These are phyloP conservation scores for Cercis canadensis DNA, from an alignment of 306 rosid genomes.

Conservation along the genomic window DNA sequence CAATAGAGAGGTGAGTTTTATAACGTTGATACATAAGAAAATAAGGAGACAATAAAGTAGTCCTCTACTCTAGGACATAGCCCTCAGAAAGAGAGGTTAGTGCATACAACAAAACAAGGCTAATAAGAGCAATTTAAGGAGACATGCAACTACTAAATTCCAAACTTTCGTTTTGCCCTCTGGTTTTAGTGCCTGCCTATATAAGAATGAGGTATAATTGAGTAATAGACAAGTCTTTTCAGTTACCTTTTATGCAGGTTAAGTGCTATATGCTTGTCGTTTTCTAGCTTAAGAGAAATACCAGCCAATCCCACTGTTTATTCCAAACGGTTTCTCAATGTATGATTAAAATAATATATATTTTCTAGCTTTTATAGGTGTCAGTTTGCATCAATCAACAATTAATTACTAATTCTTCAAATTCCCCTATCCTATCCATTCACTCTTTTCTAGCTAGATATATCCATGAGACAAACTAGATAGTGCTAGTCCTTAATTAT, in stretches of 20 bases:
- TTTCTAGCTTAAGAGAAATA: slow-evolving; percentile 50
- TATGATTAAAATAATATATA: not conserved
- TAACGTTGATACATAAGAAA: slow-evolving; percentile 42
- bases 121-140: slow-evolving; percentile 57
- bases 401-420: no score
- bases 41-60: slow-evolving; percentile 44
- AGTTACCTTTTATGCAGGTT: slow-evolving; percentile 30
- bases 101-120: slow-evolving; percentile 51
- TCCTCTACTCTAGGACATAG: slow-evolving; percentile 26
- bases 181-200: slow-evolving; percentile 38
- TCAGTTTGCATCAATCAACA: not conserved
- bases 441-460: not conserved
- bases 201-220: slow-evolving; percentile 47
- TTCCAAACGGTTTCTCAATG: slow-evolving; percentile 27
- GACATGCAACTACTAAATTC: slow-evolving; percentile 56
- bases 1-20: slow-evolving; percentile 36
- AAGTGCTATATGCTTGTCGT: slow-evolving; percentile 52
- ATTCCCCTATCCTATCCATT: no score
- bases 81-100: slow-evolving; percentile 31
- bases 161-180: slow-evolving; percentile 52
- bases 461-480: not conserved
- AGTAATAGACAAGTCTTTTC: slow-evolving; percentile 45
- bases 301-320: slow-evolving; percentile 39
- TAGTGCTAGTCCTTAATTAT: not conserved
- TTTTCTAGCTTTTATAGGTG: not conserved